Evolutionary conservation across 2,329 filamentous ascomycete species (phyloP).

Genomic region (Diaporthe sp.): DNA sequence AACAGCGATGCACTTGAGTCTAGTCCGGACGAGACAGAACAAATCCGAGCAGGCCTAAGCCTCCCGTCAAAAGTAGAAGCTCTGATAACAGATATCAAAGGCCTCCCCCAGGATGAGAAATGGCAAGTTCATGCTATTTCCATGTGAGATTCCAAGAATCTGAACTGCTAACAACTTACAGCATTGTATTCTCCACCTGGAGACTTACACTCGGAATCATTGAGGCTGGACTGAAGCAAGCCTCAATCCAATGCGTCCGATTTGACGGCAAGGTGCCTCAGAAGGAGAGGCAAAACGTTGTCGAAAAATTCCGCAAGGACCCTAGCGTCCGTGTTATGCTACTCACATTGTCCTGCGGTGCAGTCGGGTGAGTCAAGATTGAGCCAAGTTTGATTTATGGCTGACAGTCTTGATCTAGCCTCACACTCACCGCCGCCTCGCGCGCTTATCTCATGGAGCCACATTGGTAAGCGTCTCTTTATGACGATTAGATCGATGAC

Average conservation of each 20-base stretch:
- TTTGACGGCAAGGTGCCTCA: constrained; percentile 63
- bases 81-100: too few species aligned
- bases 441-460: constrained; percentile 65
- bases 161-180: constrained; percentile 43
- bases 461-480: constrained; percentile 53
- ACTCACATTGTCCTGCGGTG: constrained; percentile 65
- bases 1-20: too few species aligned
- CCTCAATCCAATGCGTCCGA: constrained; percentile 53
- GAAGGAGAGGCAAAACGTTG: constrained; percentile 55
- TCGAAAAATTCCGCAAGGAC: constrained; percentile 58
- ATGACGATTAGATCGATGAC: too few species aligned
- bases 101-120: constrained; percentile 47
- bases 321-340: constrained; percentile 58
- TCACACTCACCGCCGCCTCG: constrained; percentile 63
- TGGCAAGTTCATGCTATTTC: constrained; percentile 47
- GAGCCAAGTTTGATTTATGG: neutral
- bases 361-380: constrained; percentile 58
- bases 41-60: too few species aligned
- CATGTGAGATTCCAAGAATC: too few species aligned
- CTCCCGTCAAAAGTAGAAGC: too few species aligned
- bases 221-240: constrained; percentile 54
- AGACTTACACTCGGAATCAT: constrained; percentile 62
- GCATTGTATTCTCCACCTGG: constrained; percentile 68
- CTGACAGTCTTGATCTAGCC: constrained; percentile 46
- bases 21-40: too few species aligned